Evolutionary conservation across 257 asterid genomes (phyloP).

Genomic region (Capsicum rhomboideum): DNA sequence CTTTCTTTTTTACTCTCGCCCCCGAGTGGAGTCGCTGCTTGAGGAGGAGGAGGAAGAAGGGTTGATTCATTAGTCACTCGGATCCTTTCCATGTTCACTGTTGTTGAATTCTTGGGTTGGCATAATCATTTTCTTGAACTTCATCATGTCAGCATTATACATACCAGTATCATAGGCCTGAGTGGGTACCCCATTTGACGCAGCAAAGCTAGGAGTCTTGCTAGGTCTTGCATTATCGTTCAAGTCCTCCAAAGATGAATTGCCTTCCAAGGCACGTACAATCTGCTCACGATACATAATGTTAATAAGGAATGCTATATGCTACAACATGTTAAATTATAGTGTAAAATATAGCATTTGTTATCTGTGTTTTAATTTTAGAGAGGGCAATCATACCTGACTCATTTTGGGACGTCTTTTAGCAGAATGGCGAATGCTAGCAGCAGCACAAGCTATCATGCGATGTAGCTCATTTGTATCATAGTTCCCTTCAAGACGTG

Average conservation of each 20-base stretch:
- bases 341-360: neutral
- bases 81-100: constrained; percentile 43
- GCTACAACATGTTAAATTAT: neutral
- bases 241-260: constrained; percentile 65
- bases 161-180: constrained; percentile 56
- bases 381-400: constrained; percentile 36
- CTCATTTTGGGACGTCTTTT: constrained; percentile 93
- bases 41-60: neutral
- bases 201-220: constrained; percentile 20
- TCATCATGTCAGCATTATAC: constrained; percentile 84
- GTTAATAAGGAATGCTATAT: neutral
- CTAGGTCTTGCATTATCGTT: constrained; percentile 42
- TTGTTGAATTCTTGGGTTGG: constrained; percentile 41
- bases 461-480: constrained; percentile 46
- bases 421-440: constrained; percentile 89
- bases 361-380: neutral
- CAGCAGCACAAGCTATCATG: constrained; percentile 63
- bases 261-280: constrained; percentile 70
- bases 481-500: constrained; percentile 52
- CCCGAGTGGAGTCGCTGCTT: neutral
- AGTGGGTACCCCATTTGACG: neutral
- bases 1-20: neutral
- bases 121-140: constrained; percentile 76
- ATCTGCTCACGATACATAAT: constrained; percentile 25
- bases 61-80: neutral